These are phyloP conservation scores for Phalaenopsis equestris DNA, from an alignment of 106 monocot species.

Conservation along the genomic window DNA sequence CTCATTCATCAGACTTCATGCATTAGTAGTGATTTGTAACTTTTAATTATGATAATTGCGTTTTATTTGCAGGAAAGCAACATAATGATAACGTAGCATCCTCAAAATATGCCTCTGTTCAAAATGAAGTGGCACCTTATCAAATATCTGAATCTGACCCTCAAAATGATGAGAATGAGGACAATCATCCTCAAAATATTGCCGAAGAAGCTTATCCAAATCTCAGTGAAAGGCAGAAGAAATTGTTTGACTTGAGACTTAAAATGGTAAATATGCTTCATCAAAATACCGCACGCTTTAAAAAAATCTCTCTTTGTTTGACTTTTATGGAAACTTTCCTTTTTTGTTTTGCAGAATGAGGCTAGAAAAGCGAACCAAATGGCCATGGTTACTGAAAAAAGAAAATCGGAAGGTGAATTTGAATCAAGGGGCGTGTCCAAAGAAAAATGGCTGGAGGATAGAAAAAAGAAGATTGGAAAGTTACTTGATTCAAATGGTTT, in stretches of 20 bases:
- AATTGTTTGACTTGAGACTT: conserved; percentile 77
- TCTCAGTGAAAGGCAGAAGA: conserved; percentile 75
- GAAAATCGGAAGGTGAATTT: conserved; percentile 58
- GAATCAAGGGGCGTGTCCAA: conserved; percentile 91
- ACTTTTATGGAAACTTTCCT: background rate
- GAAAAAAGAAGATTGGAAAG: conserved; percentile 95
- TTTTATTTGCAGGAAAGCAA: conserved; percentile 14
- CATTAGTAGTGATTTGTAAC: background rate
- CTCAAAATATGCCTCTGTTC: conserved; percentile 14
- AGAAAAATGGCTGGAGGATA: conserved; percentile 91
- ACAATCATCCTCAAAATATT: conserved; percentile 18
- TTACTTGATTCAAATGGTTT: conserved; percentile 94
- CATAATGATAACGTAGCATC: conserved; percentile 18
- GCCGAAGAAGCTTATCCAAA: conserved; percentile 44
- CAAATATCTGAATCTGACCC: conserved; percentile 10
- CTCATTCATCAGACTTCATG: background rate
- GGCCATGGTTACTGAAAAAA: conserved; percentile 85
- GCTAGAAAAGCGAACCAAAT: conserved; percentile 90
- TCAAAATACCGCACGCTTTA: background rate
- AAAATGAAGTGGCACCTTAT: conserved; percentile 15
- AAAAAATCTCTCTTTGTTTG: background rate
- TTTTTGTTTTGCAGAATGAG: conserved; percentile 60
- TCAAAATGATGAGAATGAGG: conserved; percentile 19
- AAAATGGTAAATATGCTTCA: conserved; percentile 49
- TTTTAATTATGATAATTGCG: conserved; percentile 1